Percentiles rank a stretch among this genome's conserved stretches.
These are phyloP conservation scores for Paramecium primaurelia DNA, from an alignment of 73 alveolate genomes.

Conservation along the genomic window DNA sequence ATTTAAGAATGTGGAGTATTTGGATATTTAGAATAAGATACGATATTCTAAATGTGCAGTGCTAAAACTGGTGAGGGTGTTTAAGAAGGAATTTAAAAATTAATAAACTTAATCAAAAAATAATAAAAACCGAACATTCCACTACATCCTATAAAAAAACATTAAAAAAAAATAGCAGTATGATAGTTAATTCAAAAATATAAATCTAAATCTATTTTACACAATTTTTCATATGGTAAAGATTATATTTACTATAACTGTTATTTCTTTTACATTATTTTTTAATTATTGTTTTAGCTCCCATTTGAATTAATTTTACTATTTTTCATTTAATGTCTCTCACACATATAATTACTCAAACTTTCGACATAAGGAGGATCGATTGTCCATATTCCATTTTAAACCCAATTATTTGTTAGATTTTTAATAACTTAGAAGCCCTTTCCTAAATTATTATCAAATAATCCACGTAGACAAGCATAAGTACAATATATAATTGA, in stretches of 20 bases:
- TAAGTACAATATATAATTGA: background rate
- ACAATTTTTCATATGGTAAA: slow-evolving; percentile 10
- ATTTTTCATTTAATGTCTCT: background rate
- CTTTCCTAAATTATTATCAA: slow-evolving; percentile 1
- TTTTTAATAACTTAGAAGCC: background rate
- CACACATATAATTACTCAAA: slow-evolving; percentile 21
- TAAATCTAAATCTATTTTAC: slow-evolving; percentile 1
- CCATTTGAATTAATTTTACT: background rate
- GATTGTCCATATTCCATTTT: background rate
- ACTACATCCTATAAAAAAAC: background rate
- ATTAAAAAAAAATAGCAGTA: background rate
- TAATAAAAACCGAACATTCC: background rate
- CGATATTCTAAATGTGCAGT: slow-evolving; percentile 64
- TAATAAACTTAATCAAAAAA: slow-evolving; percentile 31
- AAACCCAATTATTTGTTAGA: background rate
- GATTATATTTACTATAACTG: background rate
- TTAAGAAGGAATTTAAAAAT: slow-evolving; percentile 68
- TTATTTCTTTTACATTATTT: background rate
- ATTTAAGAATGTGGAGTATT: slow-evolving; percentile 52
- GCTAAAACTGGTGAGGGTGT: slow-evolving; percentile 76
- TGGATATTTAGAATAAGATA: slow-evolving; percentile 43
- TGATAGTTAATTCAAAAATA: slow-evolving; percentile 9
- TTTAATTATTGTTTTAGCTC: background rate
- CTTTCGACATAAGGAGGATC: slow-evolving; percentile 36
- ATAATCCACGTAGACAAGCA: background rate